A percentile compares a stretch with the other conserved stretches of the same genome.
Evolutionary conservation across 345 rosid species (phyloP).

Genomic region (Brassica juncea): DNA sequence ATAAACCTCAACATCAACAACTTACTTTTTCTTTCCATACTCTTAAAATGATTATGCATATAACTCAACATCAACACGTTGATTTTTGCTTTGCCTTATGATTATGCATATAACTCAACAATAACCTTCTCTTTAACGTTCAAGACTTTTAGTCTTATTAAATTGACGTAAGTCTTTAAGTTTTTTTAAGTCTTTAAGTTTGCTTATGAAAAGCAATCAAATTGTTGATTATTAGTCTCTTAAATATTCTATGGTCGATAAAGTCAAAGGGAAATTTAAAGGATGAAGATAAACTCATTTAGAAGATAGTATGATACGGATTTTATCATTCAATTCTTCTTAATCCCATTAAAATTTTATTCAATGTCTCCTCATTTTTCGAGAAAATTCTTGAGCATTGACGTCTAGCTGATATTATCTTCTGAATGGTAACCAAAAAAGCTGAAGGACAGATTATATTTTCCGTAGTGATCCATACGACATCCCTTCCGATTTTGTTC

Average conservation of each 20-base stretch:
- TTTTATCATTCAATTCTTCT: not conserved
- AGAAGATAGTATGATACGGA: not conserved
- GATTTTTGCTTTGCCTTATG: not conserved
- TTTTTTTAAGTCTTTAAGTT: too few species aligned
- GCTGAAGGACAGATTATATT: too few species aligned
- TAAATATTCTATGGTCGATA: not conserved
- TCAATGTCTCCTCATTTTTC: not conserved
- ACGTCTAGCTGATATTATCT: not conserved
- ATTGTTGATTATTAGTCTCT: not conserved
- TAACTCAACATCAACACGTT: not conserved
- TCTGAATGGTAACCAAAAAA: too few species aligned
- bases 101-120: not conserved
- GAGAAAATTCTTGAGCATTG: not conserved
- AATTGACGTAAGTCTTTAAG: not conserved
- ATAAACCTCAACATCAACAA: not conserved
- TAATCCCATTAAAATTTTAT: not conserved
- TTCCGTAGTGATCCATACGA: too few species aligned
- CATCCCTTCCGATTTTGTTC: too few species aligned
- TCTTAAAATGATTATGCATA: not conserved
- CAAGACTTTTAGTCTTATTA: not conserved
- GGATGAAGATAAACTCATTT: not conserved
- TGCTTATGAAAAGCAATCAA: not conserved
- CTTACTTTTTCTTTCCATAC: not conserved
- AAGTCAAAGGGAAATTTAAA: not conserved
- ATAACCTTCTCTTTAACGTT: not conserved